Conservation (phyloP, 2,329 filamentous ascomycete genomes). For the Amylocarpus encephaloides region DNA sequence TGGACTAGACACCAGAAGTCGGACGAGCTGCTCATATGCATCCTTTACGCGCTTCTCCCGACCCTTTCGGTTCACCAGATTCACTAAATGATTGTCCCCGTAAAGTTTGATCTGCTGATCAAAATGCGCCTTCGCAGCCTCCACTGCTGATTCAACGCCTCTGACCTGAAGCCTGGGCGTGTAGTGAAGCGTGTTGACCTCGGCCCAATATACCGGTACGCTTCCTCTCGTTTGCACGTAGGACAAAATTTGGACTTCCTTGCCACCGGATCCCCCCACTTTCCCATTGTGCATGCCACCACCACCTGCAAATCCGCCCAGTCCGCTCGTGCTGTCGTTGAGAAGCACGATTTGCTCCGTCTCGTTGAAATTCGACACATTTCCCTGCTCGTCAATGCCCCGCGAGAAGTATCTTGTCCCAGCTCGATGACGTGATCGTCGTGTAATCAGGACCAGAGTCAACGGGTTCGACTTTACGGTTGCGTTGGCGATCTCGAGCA, state of each 20-base stretch:
- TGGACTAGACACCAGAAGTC: slow-evolving; percentile 64
- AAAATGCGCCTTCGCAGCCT: slow-evolving; percentile 81
- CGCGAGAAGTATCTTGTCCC: slow-evolving; percentile 94
- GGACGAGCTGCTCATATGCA: slow-evolving; percentile 87
- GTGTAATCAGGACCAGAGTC: slow-evolving; percentile 80
- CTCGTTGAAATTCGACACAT: slow-evolving; percentile 99
- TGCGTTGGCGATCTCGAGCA: slow-evolving; percentile 85
- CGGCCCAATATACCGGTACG: slow-evolving; percentile 92
- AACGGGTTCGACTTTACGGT: slow-evolving; percentile 78
- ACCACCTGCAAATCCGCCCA: slow-evolving; percentile 76
- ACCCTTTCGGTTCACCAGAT: slow-evolving; percentile 93
- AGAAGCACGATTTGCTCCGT: slow-evolving; percentile 89
- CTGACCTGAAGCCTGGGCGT: slow-evolving; percentile 85
- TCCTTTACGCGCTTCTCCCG: slow-evolving; percentile 84
- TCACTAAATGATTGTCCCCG: slow-evolving; percentile 95
- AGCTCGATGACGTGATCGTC: slow-evolving; percentile 79
- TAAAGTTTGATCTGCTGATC: slow-evolving; percentile 89
- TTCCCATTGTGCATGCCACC: slow-evolving; percentile 70
- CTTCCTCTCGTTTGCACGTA: slow-evolving; percentile 97
- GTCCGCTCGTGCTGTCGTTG: slow-evolving; percentile 69
- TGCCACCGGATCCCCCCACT: slow-evolving; percentile 49
- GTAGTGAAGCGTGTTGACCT: slow-evolving; percentile 90
- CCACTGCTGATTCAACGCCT: slow-evolving; percentile 70
- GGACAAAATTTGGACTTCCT: slow-evolving; percentile 82
- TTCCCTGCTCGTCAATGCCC: slow-evolving; percentile 84